phyloP scores from a whole-genome alignment of 2,329 filamentous ascomycete species.

The Fusarium floridanum region DNA sequence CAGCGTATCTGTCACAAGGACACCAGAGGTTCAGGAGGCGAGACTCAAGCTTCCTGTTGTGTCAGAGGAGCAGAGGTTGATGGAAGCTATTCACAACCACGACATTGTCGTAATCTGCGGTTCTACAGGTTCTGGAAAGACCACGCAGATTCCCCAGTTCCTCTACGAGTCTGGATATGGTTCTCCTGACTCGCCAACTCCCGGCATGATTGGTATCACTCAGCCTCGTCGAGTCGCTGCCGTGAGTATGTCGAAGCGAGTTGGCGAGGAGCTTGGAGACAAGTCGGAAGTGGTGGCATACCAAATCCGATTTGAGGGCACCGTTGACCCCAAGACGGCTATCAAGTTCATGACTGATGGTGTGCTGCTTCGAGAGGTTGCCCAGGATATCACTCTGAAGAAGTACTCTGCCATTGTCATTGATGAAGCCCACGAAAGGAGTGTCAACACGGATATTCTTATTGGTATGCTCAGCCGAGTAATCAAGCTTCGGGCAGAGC shows the following conservation, averaged over 20 bases:
- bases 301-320: conserved; percentile 95
- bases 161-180: conserved; percentile 95
- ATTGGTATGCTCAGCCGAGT: conserved; percentile 97
- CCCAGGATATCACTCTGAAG: conserved; percentile 85
- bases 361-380: conserved; percentile 91
- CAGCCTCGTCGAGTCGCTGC: conserved; percentile 95
- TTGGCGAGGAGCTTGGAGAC: conserved; percentile 85
- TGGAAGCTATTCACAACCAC: conserved; percentile 97
- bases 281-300: conserved; percentile 86
- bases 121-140: conserved; percentile 96
- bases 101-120: conserved; percentile 92
- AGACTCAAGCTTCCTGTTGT: conserved; percentile 89
- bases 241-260: conserved; percentile 95
- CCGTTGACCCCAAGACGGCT: conserved; percentile 81
- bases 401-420: conserved; percentile 96
- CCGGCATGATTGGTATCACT: conserved; percentile 94
- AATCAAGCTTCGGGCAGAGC: conserved; percentile 82
- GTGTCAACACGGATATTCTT: conserved; percentile 97
- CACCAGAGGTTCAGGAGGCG: conserved; percentile 80
- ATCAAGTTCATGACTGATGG: conserved; percentile 99
- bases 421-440: conserved; percentile 97
- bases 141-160: conserved; percentile 97
- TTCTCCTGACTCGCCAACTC: conserved; percentile 79
- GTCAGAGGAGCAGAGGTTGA: conserved; percentile 95
- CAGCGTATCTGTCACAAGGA: conserved; percentile 78